A percentile compares a stretch with the other conserved stretches of the same genome.
These are phyloP conservation scores for Chrysanthemum makinoi DNA, from an alignment of 129 eudicot species.

Conservation along the genomic window DNA sequence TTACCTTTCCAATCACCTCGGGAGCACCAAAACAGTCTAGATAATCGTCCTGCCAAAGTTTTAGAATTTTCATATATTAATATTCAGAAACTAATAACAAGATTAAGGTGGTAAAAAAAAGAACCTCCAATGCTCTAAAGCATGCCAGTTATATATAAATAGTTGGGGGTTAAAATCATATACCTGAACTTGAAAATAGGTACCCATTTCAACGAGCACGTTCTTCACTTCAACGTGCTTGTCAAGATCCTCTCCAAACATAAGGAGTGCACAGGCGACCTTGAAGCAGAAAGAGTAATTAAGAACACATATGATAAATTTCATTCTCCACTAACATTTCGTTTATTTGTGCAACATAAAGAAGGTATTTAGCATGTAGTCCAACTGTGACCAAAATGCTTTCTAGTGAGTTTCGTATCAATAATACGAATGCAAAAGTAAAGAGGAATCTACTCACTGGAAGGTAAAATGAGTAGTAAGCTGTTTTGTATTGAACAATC, in stretches of 20 bases:
- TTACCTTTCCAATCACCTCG: constrained; percentile 84
- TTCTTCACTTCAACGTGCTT: constrained; percentile 67
- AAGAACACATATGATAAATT: background rate
- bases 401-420: too few species aligned
- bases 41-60: constrained; percentile 67
- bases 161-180: constrained; percentile 11
- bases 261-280: constrained; percentile 88
- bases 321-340: background rate
- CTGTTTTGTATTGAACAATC: constrained; percentile 91
- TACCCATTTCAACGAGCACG: constrained; percentile 86
- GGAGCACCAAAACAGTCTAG: constrained; percentile 88
- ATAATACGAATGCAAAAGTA: background rate
- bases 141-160: background rate
- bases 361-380: background rate
- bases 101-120: background rate
- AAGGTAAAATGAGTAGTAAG: constrained; percentile 91
- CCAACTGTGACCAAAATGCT: too few species aligned
- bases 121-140: background rate
- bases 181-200: constrained; percentile 91
- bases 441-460: constrained; percentile 53
- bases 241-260: constrained; percentile 75
- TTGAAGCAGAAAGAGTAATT: constrained; percentile 26
- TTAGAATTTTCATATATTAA: constrained; percentile 3
- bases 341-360: background rate
- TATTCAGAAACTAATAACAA: constrained; percentile 1